Conservation (phyloP, 306 rosid species). For the Rosa chinensis region DNA sequence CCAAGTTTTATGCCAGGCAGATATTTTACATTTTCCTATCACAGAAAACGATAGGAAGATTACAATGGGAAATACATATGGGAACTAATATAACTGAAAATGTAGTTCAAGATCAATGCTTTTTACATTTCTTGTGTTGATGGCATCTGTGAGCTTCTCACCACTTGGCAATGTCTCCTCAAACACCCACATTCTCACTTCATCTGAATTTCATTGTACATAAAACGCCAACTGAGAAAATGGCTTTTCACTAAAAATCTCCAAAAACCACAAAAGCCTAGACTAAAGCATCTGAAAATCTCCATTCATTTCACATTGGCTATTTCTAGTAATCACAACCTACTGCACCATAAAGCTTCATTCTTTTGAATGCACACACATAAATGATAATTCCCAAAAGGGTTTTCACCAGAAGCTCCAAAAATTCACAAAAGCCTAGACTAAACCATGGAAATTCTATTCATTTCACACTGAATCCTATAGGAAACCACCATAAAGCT, state of each 20-base stretch:
- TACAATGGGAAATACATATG: conserved; percentile 8
- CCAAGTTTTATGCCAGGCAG: conserved; percentile 90
- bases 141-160: conserved; percentile 75
- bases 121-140: conserved; percentile 73
- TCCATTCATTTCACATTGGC: neutral
- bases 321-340: neutral
- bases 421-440: neutral
- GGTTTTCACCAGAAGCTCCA: neutral
- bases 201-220: conserved; percentile 51
- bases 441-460: neutral
- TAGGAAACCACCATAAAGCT: neutral
- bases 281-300: neutral
- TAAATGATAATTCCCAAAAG: neutral
- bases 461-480: neutral
- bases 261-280: neutral
- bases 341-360: neutral
- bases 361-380: neutral
- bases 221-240: conserved; percentile 11
- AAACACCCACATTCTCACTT: conserved; percentile 93
- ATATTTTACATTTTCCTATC: conserved; percentile 87
- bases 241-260: conserved; percentile 1
- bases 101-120: conserved; percentile 16
- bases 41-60: conserved; percentile 9
- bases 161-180: conserved; percentile 79
- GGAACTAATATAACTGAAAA: conserved; percentile 3